A percentile compares a stretch with the other conserved stretches of the same genome.
phyloP scores from a whole-genome alignment of 2,329 filamentous ascomycete species.

The Fusarium multiceps region DNA sequence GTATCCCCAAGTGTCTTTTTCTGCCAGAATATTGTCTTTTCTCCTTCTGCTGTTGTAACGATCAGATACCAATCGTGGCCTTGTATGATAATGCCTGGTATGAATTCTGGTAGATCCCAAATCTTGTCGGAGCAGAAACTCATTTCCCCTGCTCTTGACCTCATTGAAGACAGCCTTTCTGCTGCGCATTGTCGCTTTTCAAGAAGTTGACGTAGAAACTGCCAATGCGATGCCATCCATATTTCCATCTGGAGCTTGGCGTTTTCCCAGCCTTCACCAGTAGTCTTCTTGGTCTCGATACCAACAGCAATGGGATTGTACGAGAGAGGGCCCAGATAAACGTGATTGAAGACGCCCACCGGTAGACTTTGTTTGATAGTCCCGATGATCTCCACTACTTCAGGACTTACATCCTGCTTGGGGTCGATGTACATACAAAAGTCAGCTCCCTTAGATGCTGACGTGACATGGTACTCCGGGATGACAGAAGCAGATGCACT shows the following conservation, averaged over 20 bases:
- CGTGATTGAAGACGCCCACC: slow-evolving; percentile 7
- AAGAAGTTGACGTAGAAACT: slow-evolving; percentile 1
- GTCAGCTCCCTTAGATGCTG: slow-evolving; percentile 15
- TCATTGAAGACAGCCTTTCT: neutral
- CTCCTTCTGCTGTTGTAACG: neutral
- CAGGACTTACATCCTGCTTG: neutral
- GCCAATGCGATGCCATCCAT: slow-evolving; percentile 17
- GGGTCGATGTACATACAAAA: slow-evolving; percentile 30
- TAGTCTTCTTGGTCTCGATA: slow-evolving; percentile 18
- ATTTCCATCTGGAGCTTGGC: slow-evolving; percentile 19
- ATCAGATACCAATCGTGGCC: slow-evolving; percentile 17
- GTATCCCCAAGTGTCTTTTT: slow-evolving; percentile 6
- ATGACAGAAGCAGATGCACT: slow-evolving; percentile 17
- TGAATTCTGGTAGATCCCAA: slow-evolving; percentile 2
- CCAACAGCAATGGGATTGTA: slow-evolving; percentile 7
- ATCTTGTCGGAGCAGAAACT: neutral
- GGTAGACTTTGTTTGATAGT: neutral
- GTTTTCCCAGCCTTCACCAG: slow-evolving; percentile 15
- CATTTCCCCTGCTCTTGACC: neutral
- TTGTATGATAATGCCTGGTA: slow-evolving; percentile 12
- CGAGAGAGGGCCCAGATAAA: neutral
- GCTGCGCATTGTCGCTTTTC: neutral
- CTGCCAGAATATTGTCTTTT: slow-evolving; percentile 18
- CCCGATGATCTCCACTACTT: neutral
- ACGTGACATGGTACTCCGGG: slow-evolving; percentile 7